Evolutionary conservation across 148 eudicot species (phyloP).

Genomic region (Rhododendron griersonianum): DNA sequence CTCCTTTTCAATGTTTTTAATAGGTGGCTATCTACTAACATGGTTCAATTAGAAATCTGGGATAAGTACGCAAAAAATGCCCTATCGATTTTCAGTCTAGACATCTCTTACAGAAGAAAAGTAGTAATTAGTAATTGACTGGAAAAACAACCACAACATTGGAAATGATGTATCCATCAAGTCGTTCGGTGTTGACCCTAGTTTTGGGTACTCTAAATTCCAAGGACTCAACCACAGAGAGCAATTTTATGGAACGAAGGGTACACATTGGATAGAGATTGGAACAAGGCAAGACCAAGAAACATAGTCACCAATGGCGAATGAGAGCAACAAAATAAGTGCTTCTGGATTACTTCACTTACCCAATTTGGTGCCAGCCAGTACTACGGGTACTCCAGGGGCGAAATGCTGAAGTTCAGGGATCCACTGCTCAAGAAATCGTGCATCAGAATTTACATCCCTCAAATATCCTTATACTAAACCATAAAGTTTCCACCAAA

Average conservation of each 20-base stretch:
- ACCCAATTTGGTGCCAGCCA: constrained; percentile 98
- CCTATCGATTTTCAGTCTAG: background rate
- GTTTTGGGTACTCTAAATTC: background rate
- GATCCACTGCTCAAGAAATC: constrained; percentile 75
- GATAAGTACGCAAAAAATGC: background rate
- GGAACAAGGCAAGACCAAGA: constrained; percentile 5
- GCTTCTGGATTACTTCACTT: constrained; percentile 18
- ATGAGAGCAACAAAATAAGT: background rate
- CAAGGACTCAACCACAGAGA: background rate
- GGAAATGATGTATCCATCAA: background rate
- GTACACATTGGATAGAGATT: background rate
- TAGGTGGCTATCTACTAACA: background rate
- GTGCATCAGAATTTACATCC: constrained; percentile 20
- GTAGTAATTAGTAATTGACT: background rate
- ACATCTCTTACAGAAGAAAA: background rate
- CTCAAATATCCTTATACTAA: background rate
- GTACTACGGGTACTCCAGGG: constrained; percentile 87
- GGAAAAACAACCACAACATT: background rate
- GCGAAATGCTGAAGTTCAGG: constrained; percentile 99
- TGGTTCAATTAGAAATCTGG: background rate
- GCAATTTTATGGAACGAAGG: background rate
- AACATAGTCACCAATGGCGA: background rate
- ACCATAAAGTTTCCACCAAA: constrained; percentile 8
- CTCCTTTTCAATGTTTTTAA: background rate
- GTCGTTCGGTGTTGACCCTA: background rate